Conservation (phyloP, 108 stramenopile species). For the Skeletonema costatum region DNA sequence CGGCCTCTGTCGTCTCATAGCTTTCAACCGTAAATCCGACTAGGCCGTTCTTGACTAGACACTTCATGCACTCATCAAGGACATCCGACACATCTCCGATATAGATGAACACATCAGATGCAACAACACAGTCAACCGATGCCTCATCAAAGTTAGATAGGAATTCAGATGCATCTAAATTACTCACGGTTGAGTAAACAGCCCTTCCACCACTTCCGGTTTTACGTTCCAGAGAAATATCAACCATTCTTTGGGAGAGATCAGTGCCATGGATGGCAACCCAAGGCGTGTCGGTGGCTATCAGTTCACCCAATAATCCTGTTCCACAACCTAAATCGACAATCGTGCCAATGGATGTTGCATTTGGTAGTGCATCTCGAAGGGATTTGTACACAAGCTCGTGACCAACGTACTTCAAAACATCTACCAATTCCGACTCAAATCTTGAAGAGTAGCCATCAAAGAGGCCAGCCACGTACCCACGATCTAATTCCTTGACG, state of each 20-base stretch:
- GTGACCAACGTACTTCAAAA: constrained; percentile 22
- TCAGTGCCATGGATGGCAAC: constrained; percentile 20
- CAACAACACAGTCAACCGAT: constrained; percentile 22
- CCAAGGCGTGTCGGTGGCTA: constrained; percentile 20
- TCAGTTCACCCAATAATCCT: constrained; percentile 24
- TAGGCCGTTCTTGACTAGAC: constrained; percentile 8
- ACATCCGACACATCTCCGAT: constrained; percentile 25
- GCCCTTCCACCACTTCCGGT: constrained; percentile 8
- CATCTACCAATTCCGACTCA: constrained; percentile 31
- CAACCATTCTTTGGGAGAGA: constrained; percentile 40
- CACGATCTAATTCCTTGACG: constrained; percentile 7
- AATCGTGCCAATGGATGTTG: constrained; percentile 8
- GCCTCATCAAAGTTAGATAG: constrained; percentile 15
- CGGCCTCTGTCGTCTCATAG: neutral
- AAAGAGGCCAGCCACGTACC: constrained; percentile 25
- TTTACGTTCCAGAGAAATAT: constrained; percentile 30
- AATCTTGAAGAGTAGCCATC: constrained; percentile 32
- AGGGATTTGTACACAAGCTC: constrained; percentile 13
- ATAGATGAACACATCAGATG: constrained; percentile 40
- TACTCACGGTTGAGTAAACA: constrained; percentile 14
- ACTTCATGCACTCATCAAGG: constrained; percentile 1
- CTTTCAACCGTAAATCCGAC: constrained; percentile 36
- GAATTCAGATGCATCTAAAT: constrained; percentile 16
- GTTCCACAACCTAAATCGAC: constrained; percentile 37
- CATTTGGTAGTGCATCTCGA: constrained; percentile 11